Percentiles rank a stretch among this genome's conserved stretches.
These are phyloP conservation scores for Rhizomucor miehei DNA, from an alignment of 371 early-diverging fungal species.

Conservation along the genomic window DNA sequence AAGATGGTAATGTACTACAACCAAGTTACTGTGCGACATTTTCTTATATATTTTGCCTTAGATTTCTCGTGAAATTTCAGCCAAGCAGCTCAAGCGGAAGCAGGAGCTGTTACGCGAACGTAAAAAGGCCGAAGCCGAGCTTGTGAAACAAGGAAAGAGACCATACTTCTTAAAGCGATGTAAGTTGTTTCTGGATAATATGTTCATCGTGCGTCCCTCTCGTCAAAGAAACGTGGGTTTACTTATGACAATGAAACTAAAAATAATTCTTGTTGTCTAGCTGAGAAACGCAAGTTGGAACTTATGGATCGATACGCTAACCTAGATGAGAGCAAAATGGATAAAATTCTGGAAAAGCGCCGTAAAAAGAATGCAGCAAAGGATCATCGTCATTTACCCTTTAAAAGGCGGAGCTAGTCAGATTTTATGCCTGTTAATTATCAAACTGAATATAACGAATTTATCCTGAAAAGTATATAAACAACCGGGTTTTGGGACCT, in stretches of 20 bases:
- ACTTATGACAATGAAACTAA: too few relatives aligned
- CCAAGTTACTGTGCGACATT: neutral
- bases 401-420: conserved; percentile 37
- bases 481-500: too few relatives aligned
- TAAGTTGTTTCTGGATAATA: conserved; percentile 32
- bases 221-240: neutral
- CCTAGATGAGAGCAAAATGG: conserved; percentile 67
- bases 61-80: conserved; percentile 34
- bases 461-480: neutral
- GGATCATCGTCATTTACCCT: conserved; percentile 57
- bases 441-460: conserved; percentile 2
- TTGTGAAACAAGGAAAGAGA: conserved; percentile 81
- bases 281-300: conserved; percentile 77
- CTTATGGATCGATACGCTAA: conserved; percentile 75
- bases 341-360: conserved; percentile 81
- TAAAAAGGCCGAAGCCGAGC: conserved; percentile 75
- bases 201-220: neutral
- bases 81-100: conserved; percentile 55
- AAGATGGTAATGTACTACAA: conserved; percentile 48
- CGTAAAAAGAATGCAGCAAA: conserved; percentile 86
- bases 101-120: conserved; percentile 70
- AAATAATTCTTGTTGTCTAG: too few relatives aligned
- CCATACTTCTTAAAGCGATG: conserved; percentile 88
- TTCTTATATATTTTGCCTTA: conserved; percentile 8
- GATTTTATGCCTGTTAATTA: neutral